Conservation (phyloP, 176 grass and related monocot species). For the Carex kokanica region DNA sequence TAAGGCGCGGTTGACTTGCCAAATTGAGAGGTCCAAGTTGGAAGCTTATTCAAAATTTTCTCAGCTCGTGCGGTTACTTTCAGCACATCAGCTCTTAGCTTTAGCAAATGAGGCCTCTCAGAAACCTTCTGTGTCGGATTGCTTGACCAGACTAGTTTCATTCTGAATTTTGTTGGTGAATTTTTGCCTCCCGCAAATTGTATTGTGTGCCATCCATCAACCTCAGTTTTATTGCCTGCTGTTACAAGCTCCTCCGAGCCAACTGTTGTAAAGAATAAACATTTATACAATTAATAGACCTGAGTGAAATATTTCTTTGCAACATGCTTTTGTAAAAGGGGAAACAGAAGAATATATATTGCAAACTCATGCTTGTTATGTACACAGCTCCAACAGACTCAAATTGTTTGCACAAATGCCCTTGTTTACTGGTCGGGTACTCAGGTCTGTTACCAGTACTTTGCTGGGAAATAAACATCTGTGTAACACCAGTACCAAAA, state of each 20-base stretch:
- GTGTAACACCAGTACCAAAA: background rate
- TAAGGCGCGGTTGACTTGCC: slow-evolving; percentile 74
- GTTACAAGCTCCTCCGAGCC: slow-evolving; percentile 48
- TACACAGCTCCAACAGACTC: background rate
- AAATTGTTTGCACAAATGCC: background rate
- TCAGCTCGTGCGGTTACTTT: slow-evolving; percentile 52
- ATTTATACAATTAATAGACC: background rate
- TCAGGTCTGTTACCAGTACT: background rate
- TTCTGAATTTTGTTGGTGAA: slow-evolving; percentile 72
- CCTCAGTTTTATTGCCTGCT: slow-evolving; percentile 46
- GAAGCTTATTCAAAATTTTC: slow-evolving; percentile 68
- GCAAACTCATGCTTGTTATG: background rate
- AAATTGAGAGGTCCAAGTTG: slow-evolving; percentile 65
- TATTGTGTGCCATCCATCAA: slow-evolving; percentile 76
- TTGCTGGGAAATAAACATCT: background rate
- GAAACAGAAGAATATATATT: background rate
- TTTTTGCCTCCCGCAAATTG: slow-evolving; percentile 88
- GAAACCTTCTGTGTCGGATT: slow-evolving; percentile 9
- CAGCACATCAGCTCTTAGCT: slow-evolving; percentile 71
- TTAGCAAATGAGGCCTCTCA: slow-evolving; percentile 45
- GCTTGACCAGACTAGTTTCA: slow-evolving; percentile 62
- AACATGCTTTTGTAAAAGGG: background rate
- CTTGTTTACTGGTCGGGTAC: background rate
- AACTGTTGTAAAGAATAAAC: slow-evolving; percentile 41
- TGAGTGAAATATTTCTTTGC: background rate